Conservation (phyloP, 306 rosid species). For the Quercus dentata region DNA sequence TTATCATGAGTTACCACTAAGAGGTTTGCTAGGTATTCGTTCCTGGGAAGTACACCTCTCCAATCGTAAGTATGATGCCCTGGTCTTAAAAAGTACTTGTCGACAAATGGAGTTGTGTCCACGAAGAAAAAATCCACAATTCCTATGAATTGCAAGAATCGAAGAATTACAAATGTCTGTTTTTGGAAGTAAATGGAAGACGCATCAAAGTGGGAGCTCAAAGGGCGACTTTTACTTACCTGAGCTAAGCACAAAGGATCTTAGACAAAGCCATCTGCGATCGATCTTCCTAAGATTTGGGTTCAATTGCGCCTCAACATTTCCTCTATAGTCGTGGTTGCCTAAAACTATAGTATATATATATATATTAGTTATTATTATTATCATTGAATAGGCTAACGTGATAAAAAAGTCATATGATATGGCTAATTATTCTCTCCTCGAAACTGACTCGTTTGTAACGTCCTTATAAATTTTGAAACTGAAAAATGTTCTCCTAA, state of each 20-base stretch:
- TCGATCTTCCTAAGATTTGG: conserved; percentile 40
- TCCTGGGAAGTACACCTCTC: conserved; percentile 32
- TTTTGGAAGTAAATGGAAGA: neutral
- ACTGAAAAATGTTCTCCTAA: too few relatives aligned
- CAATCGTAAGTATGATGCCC: conserved; percentile 39
- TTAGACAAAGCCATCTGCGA: conserved; percentile 48
- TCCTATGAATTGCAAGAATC: conserved; percentile 20
- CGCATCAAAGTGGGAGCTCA: neutral
- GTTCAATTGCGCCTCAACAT: conserved; percentile 47
- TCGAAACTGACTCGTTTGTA: too few relatives aligned
- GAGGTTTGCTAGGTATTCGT: conserved; percentile 30
- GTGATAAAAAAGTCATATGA: too few relatives aligned
- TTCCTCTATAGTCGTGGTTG: conserved; percentile 60
- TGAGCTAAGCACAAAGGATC: conserved; percentile 48
- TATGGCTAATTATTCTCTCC: too few relatives aligned
- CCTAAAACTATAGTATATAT: conserved; percentile 35
- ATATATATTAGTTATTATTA: too few relatives aligned
- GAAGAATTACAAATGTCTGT: neutral
- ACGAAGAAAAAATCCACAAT: conserved; percentile 49
- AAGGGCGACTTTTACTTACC: conserved; percentile 14
- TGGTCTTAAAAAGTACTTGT: conserved; percentile 32
- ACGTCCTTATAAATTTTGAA: too few relatives aligned
- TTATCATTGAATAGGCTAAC: too few relatives aligned
- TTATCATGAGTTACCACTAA: conserved; percentile 26
- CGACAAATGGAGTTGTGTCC: conserved; percentile 55